A percentile compares a stretch with the other conserved stretches of the same genome.
These are phyloP conservation scores for Colletotrichum abscissum DNA, from an alignment of 2,329 filamentous ascomycete species.

Conservation along the genomic window DNA sequence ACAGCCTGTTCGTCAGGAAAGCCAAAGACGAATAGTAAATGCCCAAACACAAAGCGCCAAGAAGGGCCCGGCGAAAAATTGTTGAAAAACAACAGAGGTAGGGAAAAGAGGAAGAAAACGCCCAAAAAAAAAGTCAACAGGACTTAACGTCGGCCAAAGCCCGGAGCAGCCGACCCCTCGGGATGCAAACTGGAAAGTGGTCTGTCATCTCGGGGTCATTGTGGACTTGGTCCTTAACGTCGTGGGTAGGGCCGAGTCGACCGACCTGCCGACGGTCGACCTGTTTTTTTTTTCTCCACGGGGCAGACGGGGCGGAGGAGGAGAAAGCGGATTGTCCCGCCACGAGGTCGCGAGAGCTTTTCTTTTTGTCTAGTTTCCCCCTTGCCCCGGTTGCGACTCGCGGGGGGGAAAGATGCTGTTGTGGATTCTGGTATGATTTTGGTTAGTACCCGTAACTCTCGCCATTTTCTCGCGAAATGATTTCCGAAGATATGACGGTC, in stretches of 20 bases:
- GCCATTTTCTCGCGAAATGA: constrained; percentile 2
- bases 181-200: constrained; percentile 18
- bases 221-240: constrained; percentile 19
- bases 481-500: background rate
- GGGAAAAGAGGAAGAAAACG: background rate
- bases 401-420: background rate
- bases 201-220: constrained; percentile 34
- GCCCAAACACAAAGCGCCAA: background rate
- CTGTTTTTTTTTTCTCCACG: constrained; percentile 26
- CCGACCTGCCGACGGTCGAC: too few relatives aligned
- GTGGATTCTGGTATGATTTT: constrained; percentile 16
- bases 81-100: background rate
- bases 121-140: background rate
- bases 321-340: constrained; percentile 17
- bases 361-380: background rate
- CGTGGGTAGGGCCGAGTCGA: constrained; percentile 28
- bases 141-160: constrained; percentile 26
- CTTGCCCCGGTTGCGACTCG: background rate
- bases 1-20: background rate
- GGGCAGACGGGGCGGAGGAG: background rate
- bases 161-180: constrained; percentile 20
- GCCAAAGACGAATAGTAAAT: background rate
- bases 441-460: background rate
- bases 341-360: background rate
- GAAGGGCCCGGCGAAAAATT: background rate